Base-by-base conservation (phyloP, 2,329 filamentous ascomycete species). In the Neoascochyta sp. region DNA sequence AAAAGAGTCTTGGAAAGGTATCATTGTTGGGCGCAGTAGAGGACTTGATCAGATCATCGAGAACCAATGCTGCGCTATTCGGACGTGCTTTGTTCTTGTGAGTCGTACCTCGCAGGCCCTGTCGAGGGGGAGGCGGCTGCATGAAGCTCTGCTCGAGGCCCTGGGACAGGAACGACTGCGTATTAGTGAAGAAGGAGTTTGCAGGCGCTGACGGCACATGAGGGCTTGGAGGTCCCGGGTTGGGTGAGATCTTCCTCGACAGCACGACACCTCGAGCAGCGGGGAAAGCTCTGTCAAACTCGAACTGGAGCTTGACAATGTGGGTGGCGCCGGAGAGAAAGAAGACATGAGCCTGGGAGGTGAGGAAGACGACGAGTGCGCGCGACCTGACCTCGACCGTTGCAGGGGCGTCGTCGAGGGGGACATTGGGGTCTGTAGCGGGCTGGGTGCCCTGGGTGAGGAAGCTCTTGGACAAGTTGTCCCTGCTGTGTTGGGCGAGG, bases 241-340 rank as follows among this genome's bases (percentile, higher is more conserved):
- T 43, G 67, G 75, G 36, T 67, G 70, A 72, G 22, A 81, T 70
- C 56, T 83, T 94, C 39, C 89, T 76, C 63, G 96, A 90, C 34
- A 98, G 78, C 12, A 98, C 75, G 27, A 96, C 74, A 15, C 92
- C 92, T 17, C 79, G 73, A 5, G 88, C 84, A 9, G 86, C 85
- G 19, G 90, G 80, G 60, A 89, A 86, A 16, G 86, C 88, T 30
- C 79, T 79, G 56, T 95, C 87, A 22, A 95, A 84, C 64, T 96
- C 89, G 55, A 98, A 98, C 2, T 90, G 90, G 54, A 98, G 78
- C 59, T 95, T 87, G 26, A 96, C 75, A 36, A 95, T 78, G 72
- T 98, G 86, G 55, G 78, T 92, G 18, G 86, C 81, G 12, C 90
- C 90, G 2, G 84, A 78, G 20, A 96, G 75, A 58, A 93, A 95